Base-by-base conservation (phyloP, 75 land plant species). In the Pinus albicaulis region DNA sequence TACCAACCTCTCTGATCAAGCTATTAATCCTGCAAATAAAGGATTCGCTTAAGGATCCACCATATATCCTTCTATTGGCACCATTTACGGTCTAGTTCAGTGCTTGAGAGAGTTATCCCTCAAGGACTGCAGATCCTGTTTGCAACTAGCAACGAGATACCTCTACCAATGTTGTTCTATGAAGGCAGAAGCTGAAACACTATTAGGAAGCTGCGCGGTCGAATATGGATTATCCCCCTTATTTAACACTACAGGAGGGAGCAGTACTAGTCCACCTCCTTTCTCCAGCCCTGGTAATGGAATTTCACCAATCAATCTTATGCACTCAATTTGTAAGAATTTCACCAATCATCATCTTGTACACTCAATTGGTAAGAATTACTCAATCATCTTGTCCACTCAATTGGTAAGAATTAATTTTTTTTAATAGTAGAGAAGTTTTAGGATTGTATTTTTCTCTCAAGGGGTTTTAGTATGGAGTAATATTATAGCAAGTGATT, bases 31-130 rank as follows among this genome's bases (percentile, higher is more conserved):
- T 26, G 68, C 68, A 25, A 31, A 64, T 2, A 31, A 25, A 14
- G 12, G 26, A 8, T 31, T 25, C 68, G 68, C 36, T 24, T 6
- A 19, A 57, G 59, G 59, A 16, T 57, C 59, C 0, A 20, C 17
- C 4, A 16, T 0, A 19, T 57, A 38, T 38, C 6, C 59, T 17
- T 16, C 59, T 57, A 4, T n/a, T n/a, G 59, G 19, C 6, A 64
- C 31, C 25, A 3, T 64, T n/a, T 64, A 64, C 68, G 68, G 68
- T 64, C 68, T 64, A 10, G 68, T 64, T 25, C 31, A 64, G 28
- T 28, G 68, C 3, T 64, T 3, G 28, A 25, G 31, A 31, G 68
- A 64, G 0, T 2, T 64, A 11, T 64, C 68, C 68, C 1, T 15
- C 10, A 1, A 28, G 28, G 10, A 64, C 24, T 64, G 68, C 68